phyloP scores from a whole-genome alignment of 768 basidiomycete species.

The Suillus bovinus region DNA sequence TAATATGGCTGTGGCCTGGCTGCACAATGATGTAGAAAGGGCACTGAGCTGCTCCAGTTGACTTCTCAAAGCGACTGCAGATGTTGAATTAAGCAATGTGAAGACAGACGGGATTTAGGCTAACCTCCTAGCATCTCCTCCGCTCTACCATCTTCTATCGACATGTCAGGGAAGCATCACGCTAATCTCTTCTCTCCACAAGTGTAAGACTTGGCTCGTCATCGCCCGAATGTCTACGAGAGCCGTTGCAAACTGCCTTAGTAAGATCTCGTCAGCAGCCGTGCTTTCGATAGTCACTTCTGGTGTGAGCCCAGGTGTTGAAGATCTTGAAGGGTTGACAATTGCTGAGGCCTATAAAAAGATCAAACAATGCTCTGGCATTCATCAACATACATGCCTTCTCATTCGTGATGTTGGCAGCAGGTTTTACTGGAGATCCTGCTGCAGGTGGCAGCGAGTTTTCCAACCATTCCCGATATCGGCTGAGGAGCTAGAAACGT shows the following conservation, averaged over 20 bases:
- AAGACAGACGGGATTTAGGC: neutral
- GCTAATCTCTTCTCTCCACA: slow-evolving; percentile 73
- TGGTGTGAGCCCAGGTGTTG: slow-evolving; percentile 49
- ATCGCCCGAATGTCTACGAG: slow-evolving; percentile 69
- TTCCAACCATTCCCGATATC: slow-evolving; percentile 82
- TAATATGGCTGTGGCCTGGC: slow-evolving; percentile 69
- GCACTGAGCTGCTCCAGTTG: slow-evolving; percentile 49
- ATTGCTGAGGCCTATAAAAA: neutral
- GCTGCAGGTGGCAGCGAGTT: slow-evolving; percentile 42
- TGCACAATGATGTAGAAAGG: slow-evolving; percentile 58
- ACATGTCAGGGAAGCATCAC: slow-evolving; percentile 55
- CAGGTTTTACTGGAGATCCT: slow-evolving; percentile 39
- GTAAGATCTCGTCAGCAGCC: slow-evolving; percentile 60
- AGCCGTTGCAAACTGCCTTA: slow-evolving; percentile 66
- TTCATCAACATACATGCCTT: slow-evolving; percentile 24
- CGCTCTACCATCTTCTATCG: slow-evolving; percentile 32
- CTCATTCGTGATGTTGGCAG: slow-evolving; percentile 35
- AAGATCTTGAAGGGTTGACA: slow-evolving; percentile 38
- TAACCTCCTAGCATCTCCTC: slow-evolving; percentile 52
- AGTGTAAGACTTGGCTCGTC: slow-evolving; percentile 46
- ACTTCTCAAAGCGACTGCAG: slow-evolving; percentile 55
- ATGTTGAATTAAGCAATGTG: neutral
- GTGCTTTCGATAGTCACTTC: slow-evolving; percentile 56
- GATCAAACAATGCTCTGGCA: neutral
- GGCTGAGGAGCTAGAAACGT: slow-evolving; percentile 64